Evolutionary conservation across 2,329 filamentous ascomycete genomes (phyloP).

Genomic region (Chrysosphaeria jannelii): DNA sequence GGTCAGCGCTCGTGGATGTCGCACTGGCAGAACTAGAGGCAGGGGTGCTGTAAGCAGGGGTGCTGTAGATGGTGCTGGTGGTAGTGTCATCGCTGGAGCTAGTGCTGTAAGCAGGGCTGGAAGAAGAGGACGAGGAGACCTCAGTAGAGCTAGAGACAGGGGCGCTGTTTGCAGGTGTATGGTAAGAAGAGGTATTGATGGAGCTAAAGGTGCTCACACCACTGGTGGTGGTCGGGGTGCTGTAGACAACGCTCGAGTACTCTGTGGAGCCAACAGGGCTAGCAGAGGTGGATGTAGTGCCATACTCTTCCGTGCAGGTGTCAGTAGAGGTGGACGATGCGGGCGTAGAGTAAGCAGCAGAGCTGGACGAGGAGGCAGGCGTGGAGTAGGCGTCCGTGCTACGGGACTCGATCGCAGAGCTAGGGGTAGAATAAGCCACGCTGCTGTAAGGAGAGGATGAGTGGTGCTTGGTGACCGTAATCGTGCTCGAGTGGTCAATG

Average conservation of each 20-base stretch:
- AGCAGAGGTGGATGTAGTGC: background rate
- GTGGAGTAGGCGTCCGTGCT: too few relatives aligned
- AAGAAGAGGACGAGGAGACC: background rate
- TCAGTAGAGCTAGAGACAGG: background rate
- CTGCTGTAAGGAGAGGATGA: too few relatives aligned
- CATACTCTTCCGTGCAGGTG: background rate
- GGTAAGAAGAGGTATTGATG: too few relatives aligned
- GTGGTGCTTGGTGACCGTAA: background rate
- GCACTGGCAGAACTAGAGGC: background rate
- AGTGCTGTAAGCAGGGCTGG: too few relatives aligned
- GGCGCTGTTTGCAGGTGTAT: too few relatives aligned
- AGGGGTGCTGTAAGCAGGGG: background rate
- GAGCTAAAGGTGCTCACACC: too few relatives aligned
- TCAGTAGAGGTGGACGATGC: background rate
- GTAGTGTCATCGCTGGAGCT: background rate
- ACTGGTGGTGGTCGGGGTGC: too few relatives aligned
- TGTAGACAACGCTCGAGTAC: background rate
- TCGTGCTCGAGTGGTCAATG: background rate
- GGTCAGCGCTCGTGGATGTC: background rate
- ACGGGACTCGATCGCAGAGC: too few relatives aligned
- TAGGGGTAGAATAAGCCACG: too few relatives aligned
- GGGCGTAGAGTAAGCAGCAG: background rate
- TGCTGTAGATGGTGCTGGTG: background rate
- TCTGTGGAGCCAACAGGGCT: conserved; percentile 1
- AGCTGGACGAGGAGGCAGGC: background rate